Base-by-base conservation (phyloP, 768 basidiomycete genomes). In the Russula sp. region DNA sequence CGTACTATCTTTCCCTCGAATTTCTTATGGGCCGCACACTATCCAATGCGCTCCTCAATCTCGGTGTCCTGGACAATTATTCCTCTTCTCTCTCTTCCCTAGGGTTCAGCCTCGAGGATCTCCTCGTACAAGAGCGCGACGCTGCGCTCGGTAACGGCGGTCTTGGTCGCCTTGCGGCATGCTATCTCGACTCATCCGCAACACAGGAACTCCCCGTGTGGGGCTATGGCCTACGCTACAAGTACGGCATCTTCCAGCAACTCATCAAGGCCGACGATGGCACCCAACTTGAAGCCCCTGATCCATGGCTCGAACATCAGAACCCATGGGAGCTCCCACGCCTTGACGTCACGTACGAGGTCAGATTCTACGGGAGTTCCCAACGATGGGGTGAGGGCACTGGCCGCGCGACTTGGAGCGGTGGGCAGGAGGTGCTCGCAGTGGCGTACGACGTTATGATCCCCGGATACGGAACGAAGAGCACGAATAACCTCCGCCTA, bases 91-190 rank as follows among this genome's bases (percentile, higher is more conserved):
- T 92, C 58, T 72, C 84, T 28, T 79, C 84, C 64, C 90, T 99
- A 66, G 96, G 97, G 2, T 99, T 98, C 78, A 85, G 79, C 72
- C 82, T 95, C 66, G 93, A 94, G 74, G 93, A 95, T 70, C 76
- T 95, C 51, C 78, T 97, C 57, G 90, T 88, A 52, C 80, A 88
- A 71, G 96, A 98, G 74, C 87, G 95, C 55, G 97, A 99, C 72
- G 94, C 96, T 1, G 96, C 85, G 9, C 82, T 98, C 13, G 97
- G 96, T 6, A 97, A 98, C 73, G 95, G 95, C 68, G 96, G 96
- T 62, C 83, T 98, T 10, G 96, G 97, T 0, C 90, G 96, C 34
- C 84, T 99, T 51, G 97, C 97, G 0, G 96, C 97, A 0, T 99
- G 97, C 78, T 99, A 98, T 73, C 85, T 97, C 58, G 95, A 98